Evolutionary conservation across 176 grass and related monocot species (phyloP), one percentile per base, ranked within the genome.

Genomic region (Musa beccarii): DNA sequence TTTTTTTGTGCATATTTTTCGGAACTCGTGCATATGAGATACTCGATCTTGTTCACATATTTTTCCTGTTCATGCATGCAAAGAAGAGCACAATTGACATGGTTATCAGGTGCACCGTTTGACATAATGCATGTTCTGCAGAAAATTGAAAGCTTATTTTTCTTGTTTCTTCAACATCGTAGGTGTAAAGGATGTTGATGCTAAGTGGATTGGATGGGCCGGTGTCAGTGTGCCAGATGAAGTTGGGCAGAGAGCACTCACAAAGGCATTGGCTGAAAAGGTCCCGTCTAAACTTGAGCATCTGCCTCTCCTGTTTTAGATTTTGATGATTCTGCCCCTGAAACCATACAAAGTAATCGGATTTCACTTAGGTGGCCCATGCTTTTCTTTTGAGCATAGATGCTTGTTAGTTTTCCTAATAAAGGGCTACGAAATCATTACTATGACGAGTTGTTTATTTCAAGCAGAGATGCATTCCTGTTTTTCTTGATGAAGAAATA

Each of bases 131-230:
- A 52, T 52, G 68, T 70, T 50, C 16, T 11, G 52, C 19, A 24
- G 71, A 25, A 15, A 24, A 19, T 15, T 16, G 54, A 75, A 17
- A 26, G 71, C n/a, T 72, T 86, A 79, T 53, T 79, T 75, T 76
- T 24, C 11, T 54, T 5, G 49, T 77, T 23, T 82, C 69, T 14
- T 54, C 63, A 22, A 57, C 26, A 17, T 28, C n/a, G 20, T 83
- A 99, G 96, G 96, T 1, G 96, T 99, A 14, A 99, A 99, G 52
- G 89, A 99, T 66, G 96, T 99, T 14, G 96, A 99, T 69, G 96
- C 96, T 8, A 99, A 94, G 81, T 99, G 96, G 96, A 99, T 99
- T 61, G 96, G 96, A 69, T 95, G 96, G 96, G 96, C 96, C 1
- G 96, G 96, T 17, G 96, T 99, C 61, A 99, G 95, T 10, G 96